Evolutionary conservation across 2,329 filamentous ascomycete genomes (phyloP), one percentile per base, ranked within the genome.

Genomic region (Claviceps pazoutovae): DNA sequence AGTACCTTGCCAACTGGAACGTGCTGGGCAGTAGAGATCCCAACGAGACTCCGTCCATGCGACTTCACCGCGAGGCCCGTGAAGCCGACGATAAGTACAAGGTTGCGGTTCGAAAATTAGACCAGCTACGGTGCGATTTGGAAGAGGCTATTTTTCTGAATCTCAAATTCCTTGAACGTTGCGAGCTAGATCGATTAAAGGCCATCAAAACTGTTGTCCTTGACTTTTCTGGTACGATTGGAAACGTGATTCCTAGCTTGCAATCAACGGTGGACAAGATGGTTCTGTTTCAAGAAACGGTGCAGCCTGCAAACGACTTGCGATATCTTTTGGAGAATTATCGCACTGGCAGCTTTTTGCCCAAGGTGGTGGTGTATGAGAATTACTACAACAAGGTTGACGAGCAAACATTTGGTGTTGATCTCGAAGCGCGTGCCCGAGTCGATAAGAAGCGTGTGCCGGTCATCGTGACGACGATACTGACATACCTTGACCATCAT

Each of bases 371-470:
- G 46, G 85, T 88, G 3, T 98, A 98, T 68, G 93, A 98, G 71
- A 98, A 97, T 67, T 98, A 98, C 71, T 98, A 98, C 74, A 96
- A 96, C 68, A 89, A 87, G 58, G 89, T 96, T 23, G 93, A 96
- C 66, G 90, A 96, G 64, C 90, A 97, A 75, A 95, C 88, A 0
- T 98, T 97, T 64, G 93, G 94, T 58, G 89, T 98, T 51, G 94
- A 98, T 63, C 80, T 98, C n/a, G 93, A 98, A 70, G 89, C 91
- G 39, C 79, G 93, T 58, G 93, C 93, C 46, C 79, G 91, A 58
- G 90, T 88, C 49, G 93, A 98, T 68, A 85, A 90, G 67, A 98
- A 98, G 71, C 86, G 93, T 48, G 93, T 98, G 21, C 93, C 93
- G 17, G 75, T 94, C 54, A 81, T 98, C 58, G 81, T 98, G 56